phyloP scores from a whole-genome alignment of 805 yeast species.

The Cyberlindnera lachancei region DNA sequence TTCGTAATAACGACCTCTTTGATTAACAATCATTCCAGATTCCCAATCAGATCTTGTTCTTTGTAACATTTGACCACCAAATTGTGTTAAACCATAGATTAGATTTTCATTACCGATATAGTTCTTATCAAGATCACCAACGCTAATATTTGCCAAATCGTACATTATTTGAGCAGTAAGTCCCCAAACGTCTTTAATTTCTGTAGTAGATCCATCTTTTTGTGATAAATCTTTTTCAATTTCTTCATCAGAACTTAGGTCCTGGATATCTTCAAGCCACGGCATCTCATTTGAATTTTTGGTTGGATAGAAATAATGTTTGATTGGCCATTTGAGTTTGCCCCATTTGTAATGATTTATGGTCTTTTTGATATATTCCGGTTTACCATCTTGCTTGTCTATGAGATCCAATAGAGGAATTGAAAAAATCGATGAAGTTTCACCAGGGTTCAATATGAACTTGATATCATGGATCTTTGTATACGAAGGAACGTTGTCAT shows the following conservation, averaged over 20 bases:
- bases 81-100: constrained; percentile 46
- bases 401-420: constrained; percentile 60
- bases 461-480: constrained; percentile 26
- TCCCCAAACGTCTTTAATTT: constrained; percentile 74
- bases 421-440: constrained; percentile 61
- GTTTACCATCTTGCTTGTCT: constrained; percentile 15
- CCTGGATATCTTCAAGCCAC: constrained; percentile 58
- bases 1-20: constrained; percentile 19
- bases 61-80: constrained; percentile 46
- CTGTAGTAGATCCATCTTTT: constrained; percentile 28
- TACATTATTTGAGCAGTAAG: constrained; percentile 73
- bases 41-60: constrained; percentile 48
- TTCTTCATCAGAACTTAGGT: constrained; percentile 52
- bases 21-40: constrained; percentile 38
- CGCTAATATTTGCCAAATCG: constrained; percentile 52
- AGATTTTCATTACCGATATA: constrained; percentile 60
- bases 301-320: constrained; percentile 56
- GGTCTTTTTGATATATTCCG: constrained; percentile 27
- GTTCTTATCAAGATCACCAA: constrained; percentile 25
- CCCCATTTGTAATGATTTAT: constrained; percentile 53
- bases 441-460: constrained; percentile 65
- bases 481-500: constrained; percentile 18
- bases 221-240: constrained; percentile 19
- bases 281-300: constrained; percentile 44
- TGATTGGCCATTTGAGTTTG: constrained; percentile 57